Evolutionary conservation across 352 stramenopile genomes (phyloP), one percentile per base, ranked within the genome.

Genomic region (Blastocystis sp.): DNA sequence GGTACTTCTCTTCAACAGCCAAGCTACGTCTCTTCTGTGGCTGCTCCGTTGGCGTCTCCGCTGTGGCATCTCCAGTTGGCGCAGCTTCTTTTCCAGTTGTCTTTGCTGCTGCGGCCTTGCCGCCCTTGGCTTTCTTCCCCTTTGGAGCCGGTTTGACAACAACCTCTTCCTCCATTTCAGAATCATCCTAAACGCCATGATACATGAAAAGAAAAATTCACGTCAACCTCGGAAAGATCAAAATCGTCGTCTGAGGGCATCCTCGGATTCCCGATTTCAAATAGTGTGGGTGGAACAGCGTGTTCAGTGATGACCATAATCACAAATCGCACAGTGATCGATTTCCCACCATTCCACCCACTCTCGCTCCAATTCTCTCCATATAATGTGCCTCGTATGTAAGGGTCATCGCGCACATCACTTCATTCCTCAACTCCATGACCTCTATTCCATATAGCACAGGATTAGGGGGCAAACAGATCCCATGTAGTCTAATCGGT

Each of bases 1-100:
- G 94, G 91, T 98, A 98, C 82, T 96, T 97, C 61, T 89, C 79
- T 61, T 89, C 79, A 24, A 89, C 79, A 33, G 74, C 55, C 12
- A 82, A 50, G 41, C 74, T 82, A 31, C 55, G 31, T 39, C 74
- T 21, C 33, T 62, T 82, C 35, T 71, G 6, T 16, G 45, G 9
- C 45, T 55, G 9, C 45, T 16, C 45, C 6, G 6, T 16, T 55
- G 9, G 45, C 6, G 45, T 9, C 4, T 37, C 29, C 37, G 63
- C 4, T 41, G 29, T 24, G 16, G 16, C 37, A 50, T 71, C 29
- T 21, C 10, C 24, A 12, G 19, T 71, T 50, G 16, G 29, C 63
- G 63, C 29, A 9, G 37, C 29, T 10, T 71, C 63, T 4, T 3
- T 21, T 9, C 6, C 37, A 13, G 24, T 21, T 21, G 37, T 39